Percentiles rank a stretch among this genome's conserved stretches.
These are phyloP conservation scores for Parsonsia alboflavescens DNA, from an alignment of 257 asterid species.

Conservation along the genomic window DNA sequence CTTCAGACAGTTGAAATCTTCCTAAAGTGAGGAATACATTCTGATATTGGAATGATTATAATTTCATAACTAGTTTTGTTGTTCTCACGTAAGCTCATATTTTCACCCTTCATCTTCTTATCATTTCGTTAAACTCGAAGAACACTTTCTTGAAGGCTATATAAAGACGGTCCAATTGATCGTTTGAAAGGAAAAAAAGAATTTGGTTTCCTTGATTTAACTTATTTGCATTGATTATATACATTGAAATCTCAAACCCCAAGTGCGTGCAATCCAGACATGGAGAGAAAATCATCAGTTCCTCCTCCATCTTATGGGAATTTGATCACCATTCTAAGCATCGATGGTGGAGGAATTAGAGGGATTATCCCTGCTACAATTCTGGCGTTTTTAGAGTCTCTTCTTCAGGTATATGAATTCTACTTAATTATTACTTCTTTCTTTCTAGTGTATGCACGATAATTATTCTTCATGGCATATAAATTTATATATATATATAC, in stretches of 20 bases:
- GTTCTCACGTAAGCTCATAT: no score
- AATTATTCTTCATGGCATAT: background rate
- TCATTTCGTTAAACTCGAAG: background rate
- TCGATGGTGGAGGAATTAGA: slow-evolving; percentile 57
- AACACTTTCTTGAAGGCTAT: background rate
- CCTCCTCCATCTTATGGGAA: slow-evolving; percentile 35
- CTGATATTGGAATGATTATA: no score
- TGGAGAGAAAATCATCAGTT: slow-evolving; percentile 20
- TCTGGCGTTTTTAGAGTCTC: slow-evolving; percentile 38
- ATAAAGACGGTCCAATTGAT: background rate
- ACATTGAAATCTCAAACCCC: no score
- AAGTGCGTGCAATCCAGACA: background rate
- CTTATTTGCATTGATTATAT: no score
- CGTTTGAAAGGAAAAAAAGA: background rate
- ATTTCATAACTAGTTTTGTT: no score
- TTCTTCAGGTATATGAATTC: slow-evolving; percentile 33
- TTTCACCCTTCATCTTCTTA: no score
- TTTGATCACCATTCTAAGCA: slow-evolving; percentile 40
- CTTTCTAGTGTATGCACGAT: no score
- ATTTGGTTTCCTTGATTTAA: background rate
- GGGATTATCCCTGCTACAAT: slow-evolving; percentile 45
- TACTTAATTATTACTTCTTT: no score
- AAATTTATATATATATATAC: background rate
- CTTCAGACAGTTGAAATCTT: no score
- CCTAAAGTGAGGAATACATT: no score